These are phyloP conservation scores for Phytophthora litchii DNA, from an alignment of 352 stramenopile species.

Conservation along the genomic window DNA sequence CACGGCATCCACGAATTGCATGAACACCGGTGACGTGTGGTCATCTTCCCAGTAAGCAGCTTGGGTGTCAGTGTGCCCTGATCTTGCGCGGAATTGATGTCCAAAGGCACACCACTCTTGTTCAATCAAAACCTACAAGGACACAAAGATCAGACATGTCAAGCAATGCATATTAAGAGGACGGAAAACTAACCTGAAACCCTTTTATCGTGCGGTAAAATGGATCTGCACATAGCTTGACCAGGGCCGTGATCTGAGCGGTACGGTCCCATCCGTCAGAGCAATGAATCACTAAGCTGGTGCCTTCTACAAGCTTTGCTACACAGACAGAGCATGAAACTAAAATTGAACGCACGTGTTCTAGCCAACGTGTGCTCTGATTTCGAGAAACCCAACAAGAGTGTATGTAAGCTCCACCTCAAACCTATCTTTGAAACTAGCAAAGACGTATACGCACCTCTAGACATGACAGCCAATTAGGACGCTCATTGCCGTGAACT, in stretches of 20 bases:
- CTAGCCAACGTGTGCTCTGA: constrained; percentile 78
- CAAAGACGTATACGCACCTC: constrained; percentile 46
- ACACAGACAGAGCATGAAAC: constrained; percentile 94
- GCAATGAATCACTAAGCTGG: constrained; percentile 98
- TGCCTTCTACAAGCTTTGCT: constrained; percentile 85
- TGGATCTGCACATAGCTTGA: constrained; percentile 97
- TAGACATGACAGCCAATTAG: constrained; percentile 82
- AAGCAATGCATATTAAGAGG: not conserved
- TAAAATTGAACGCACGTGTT: constrained; percentile 81
- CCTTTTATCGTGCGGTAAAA: constrained; percentile 97
- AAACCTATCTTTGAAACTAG: not conserved
- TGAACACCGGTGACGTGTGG: constrained; percentile 97
- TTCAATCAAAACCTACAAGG: constrained; percentile 91
- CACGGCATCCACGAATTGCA: constrained; percentile 99
- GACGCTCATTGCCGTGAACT: constrained; percentile 73
- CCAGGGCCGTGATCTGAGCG: constrained; percentile 94
- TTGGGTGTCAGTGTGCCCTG: constrained; percentile 61
- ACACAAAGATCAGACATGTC: not conserved
- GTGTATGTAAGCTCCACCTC: constrained; percentile 11
- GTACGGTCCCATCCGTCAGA: constrained; percentile 99
- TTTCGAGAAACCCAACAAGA: not conserved
- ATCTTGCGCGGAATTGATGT: constrained; percentile 97
- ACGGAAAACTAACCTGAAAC: constrained; percentile 75
- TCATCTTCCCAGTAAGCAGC: constrained; percentile 94
- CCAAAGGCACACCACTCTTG: constrained; percentile 99